These are phyloP conservation scores for Astrothelium macrocarpum DNA, from an alignment of 495 filamentous ascomycete genomes.

Conservation along the genomic window DNA sequence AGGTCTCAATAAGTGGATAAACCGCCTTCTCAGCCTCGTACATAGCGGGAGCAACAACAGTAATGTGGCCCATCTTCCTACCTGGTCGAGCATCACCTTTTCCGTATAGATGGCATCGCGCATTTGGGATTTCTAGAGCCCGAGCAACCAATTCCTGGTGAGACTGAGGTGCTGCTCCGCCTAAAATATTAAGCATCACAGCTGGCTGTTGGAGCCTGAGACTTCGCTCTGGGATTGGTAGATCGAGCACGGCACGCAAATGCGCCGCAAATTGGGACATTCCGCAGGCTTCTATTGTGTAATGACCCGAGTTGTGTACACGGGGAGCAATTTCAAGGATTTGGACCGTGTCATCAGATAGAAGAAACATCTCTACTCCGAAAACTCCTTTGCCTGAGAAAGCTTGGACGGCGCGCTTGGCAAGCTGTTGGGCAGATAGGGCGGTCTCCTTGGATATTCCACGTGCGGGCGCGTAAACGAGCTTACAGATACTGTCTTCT, in stretches of 20 bases:
- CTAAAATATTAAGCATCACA: constrained; percentile 96
- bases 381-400: constrained; percentile 89
- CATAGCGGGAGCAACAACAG: constrained; percentile 60
- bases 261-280: constrained; percentile 90
- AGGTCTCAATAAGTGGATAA: constrained; percentile 30
- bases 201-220: constrained; percentile 50
- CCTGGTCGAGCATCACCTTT: constrained; percentile 76
- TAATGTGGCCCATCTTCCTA: constrained; percentile 93
- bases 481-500: constrained; percentile 90
- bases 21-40: constrained; percentile 62
- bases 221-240: constrained; percentile 55
- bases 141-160: constrained; percentile 57
- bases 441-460: constrained; percentile 52
- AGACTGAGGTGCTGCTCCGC: constrained; percentile 57
- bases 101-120: constrained; percentile 78
- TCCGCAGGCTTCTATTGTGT: constrained; percentile 88
- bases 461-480: constrained; percentile 78
- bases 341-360: constrained; percentile 59
- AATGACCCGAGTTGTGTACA: constrained; percentile 94
- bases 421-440: constrained; percentile 62
- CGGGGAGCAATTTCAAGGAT: constrained; percentile 94
- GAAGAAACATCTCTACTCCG: constrained; percentile 92
- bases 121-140: constrained; percentile 53
- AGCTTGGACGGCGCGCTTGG: constrained; percentile 63
- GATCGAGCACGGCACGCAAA: constrained; percentile 72